Conservation (phyloP, 345 rosid species). For the Erysimum cheiranthoides region DNA sequence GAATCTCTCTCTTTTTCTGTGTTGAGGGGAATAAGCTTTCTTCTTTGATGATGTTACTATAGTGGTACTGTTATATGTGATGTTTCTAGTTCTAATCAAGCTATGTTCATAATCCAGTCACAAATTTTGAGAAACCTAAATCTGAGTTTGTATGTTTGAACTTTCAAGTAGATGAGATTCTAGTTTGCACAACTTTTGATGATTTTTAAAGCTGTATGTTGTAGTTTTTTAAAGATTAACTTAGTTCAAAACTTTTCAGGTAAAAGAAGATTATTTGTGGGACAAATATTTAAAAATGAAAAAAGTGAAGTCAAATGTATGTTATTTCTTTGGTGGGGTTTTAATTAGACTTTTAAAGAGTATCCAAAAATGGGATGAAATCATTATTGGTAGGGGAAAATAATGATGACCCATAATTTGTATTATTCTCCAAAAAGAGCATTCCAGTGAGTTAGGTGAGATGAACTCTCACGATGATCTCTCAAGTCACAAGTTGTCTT, state of each 20-base stretch:
- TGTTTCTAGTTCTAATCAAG: slow-evolving; percentile 34
- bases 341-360: slow-evolving; percentile 7
- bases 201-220: neutral
- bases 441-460: slow-evolving; percentile 26
- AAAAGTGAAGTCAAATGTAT: slow-evolving; percentile 29
- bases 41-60: slow-evolving; percentile 23
- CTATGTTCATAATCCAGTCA: slow-evolving; percentile 7
- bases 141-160: slow-evolving; percentile 17
- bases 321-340: slow-evolving; percentile 30
- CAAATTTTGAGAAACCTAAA: neutral
- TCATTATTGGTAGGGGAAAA: slow-evolving; percentile 39
- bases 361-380: slow-evolving; percentile 38
- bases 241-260: slow-evolving; percentile 5
- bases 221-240: neutral
- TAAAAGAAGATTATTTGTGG: slow-evolving; percentile 11
- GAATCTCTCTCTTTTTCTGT: slow-evolving; percentile 34
- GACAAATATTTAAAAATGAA: neutral
- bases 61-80: slow-evolving; percentile 18
- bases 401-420: slow-evolving; percentile 42
- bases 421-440: slow-evolving; percentile 26
- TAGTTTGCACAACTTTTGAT: slow-evolving; percentile 26
- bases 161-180: neutral
- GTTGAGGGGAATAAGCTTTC: slow-evolving; percentile 37
- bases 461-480: slow-evolving; percentile 33
- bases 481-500: slow-evolving; percentile 26